A percentile compares a stretch with the other conserved stretches of the same genome.
Evolutionary conservation across 164 flowering plant species (phyloP).

Genomic region (Stephania cephalantha): DNA sequence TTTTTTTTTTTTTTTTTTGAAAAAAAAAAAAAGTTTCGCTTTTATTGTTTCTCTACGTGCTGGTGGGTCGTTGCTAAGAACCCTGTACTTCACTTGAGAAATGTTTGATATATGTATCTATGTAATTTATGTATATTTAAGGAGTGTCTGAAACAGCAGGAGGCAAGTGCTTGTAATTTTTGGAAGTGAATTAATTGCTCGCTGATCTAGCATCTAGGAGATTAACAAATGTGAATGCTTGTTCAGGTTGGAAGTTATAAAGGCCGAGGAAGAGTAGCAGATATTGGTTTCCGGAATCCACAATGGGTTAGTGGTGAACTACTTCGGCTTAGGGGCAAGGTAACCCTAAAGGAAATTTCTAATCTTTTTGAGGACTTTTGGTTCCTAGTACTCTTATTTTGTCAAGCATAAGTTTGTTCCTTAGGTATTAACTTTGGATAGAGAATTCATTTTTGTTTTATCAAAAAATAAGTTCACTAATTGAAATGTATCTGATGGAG

Average conservation of each 20-base stretch:
- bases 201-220: slow-evolving; percentile 8
- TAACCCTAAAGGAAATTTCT: slow-evolving; percentile 19
- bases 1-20: too few species aligned
- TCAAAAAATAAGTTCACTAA: background rate
- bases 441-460: background rate
- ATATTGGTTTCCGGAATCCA: slow-evolving; percentile 71
- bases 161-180: background rate
- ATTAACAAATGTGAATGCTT: background rate
- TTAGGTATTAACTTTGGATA: too few species aligned
- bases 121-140: background rate
- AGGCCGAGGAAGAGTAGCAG: slow-evolving; percentile 95
- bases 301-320: slow-evolving; percentile 96
- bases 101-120: too few species aligned
- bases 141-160: background rate
- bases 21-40: background rate
- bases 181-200: background rate
- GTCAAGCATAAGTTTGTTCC: background rate
- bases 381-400: background rate
- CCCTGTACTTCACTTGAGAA: too few species aligned
- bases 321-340: slow-evolving; percentile 90
- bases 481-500: background rate
- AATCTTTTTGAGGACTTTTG: background rate
- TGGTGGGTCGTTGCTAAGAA: too few species aligned
- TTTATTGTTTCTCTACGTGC: background rate
- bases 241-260: slow-evolving; percentile 77